Percentiles rank a stretch among this genome's conserved stretches.
Conservation (phyloP, 2,329 filamentous ascomycete species). For the Hymenotorrendiella dingleyae region DNA sequence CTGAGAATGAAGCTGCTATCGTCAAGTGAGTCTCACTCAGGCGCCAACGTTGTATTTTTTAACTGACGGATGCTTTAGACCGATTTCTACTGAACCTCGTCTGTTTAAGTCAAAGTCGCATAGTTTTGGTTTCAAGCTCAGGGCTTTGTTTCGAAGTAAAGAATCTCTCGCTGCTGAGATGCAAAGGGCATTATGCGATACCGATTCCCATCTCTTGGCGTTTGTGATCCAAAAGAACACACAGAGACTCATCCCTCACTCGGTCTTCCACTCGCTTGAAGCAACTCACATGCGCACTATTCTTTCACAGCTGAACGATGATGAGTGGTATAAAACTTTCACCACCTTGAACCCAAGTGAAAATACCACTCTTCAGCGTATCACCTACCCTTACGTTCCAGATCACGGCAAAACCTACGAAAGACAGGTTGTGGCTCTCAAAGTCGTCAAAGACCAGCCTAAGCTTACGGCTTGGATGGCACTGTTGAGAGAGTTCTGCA, state of each 20-base stretch:
- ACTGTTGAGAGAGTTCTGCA: conserved; percentile 11
- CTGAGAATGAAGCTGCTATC: too few species aligned
- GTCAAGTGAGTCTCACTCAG: too few species aligned
- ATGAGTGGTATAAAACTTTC: conserved; percentile 26
- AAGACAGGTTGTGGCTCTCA: conserved; percentile 22
- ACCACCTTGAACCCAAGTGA: conserved; percentile 13
- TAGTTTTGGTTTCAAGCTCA: conserved; percentile 20
- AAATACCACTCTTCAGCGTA: conserved; percentile 7
- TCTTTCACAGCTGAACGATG: conserved; percentile 21
- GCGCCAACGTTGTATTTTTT: too few species aligned
- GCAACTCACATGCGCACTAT: conserved; percentile 26
- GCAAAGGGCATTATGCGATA: conserved; percentile 15
- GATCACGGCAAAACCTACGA: conserved; percentile 4
- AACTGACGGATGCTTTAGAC: too few species aligned
- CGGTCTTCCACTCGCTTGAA: conserved; percentile 25
- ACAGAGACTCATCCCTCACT: conserved; percentile 22
- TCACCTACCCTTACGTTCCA: conserved; percentile 7
- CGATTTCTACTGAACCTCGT: conserved; percentile 9
- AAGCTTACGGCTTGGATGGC: conserved; percentile 17
- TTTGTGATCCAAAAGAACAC: conserved; percentile 16
- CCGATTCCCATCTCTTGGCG: conserved; percentile 19
- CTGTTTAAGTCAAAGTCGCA: conserved; percentile 21
- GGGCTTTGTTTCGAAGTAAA: conserved; percentile 24
- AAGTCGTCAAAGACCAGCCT: conserved; percentile 18
- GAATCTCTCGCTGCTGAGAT: conserved; percentile 26